Percentiles rank a stretch among this genome's conserved stretches.
Conservation (phyloP, 768 basidiomycete species). For the Chalciporus pseudorubinellus region DNA sequence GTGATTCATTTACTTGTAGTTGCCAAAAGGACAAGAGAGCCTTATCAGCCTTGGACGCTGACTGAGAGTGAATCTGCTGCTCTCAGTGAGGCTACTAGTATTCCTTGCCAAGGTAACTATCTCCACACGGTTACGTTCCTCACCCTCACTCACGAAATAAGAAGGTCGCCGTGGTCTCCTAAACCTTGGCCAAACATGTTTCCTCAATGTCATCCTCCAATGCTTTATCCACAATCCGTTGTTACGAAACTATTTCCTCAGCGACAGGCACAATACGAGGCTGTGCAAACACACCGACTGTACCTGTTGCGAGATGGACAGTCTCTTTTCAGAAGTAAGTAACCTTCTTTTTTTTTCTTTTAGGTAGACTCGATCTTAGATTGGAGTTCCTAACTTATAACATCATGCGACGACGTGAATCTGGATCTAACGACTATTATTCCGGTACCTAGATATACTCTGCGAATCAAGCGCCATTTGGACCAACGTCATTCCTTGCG, state of each 20-base stretch:
- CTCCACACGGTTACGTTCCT: background rate
- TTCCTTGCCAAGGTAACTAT: conserved; percentile 71
- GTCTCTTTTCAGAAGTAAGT: conserved; percentile 68
- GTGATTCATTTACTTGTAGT: conserved; percentile 23
- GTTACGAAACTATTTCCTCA: conserved; percentile 83
- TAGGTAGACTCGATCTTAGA: background rate
- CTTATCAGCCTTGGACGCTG: conserved; percentile 51
- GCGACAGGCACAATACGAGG: conserved; percentile 81
- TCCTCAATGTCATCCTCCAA: conserved; percentile 89
- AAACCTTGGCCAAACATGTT: conserved; percentile 92
- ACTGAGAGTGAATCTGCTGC: conserved; percentile 38
- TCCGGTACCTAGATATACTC: conserved; percentile 47
- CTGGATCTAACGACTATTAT: background rate
- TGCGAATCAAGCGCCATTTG: conserved; percentile 60
- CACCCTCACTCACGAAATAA: background rate
- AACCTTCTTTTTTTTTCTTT: background rate
- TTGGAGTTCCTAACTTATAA: background rate
- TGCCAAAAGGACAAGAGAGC: conserved; percentile 41
- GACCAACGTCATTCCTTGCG: conserved; percentile 78
- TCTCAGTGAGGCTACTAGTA: conserved; percentile 47
- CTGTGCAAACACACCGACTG: conserved; percentile 72
- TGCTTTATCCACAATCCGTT: conserved; percentile 87
- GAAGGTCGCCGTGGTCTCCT: conserved; percentile 79
- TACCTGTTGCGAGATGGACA: conserved; percentile 93
- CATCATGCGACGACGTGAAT: background rate